Evolutionary conservation across 148 eudicot species (phyloP), one percentile per base, ranked within the genome.

Genomic region (Pharnaceum exiguum): DNA sequence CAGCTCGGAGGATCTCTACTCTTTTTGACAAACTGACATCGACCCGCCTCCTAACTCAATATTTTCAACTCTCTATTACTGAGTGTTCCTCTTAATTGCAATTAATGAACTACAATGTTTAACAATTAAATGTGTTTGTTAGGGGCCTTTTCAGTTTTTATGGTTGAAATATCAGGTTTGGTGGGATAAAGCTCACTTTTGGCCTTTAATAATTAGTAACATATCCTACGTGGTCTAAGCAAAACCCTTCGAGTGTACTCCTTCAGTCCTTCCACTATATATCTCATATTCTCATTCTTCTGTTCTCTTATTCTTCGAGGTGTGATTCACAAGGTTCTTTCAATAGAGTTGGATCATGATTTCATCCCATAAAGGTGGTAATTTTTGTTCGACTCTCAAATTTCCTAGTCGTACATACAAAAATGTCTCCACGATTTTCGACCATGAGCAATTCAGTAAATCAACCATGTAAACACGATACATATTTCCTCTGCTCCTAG

Each of bases 261-360:
- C 55, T 68, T 44, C 51, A n/a, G n/a, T n/a, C 27, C 22, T 24
- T 43, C 31, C 22, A 12, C 23, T 38, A 10, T 36, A n/a, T n/a
- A n/a, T n/a, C n/a, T n/a, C 6, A 9, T 9, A 2, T 27, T 42
- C 47, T 24, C 30, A 16, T 16, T 2, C 5, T 7, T 12, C 19
- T 32, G 5, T 54, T 44, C 15, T 51, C 7, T 51, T 32, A 28
- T 7, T 32, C 6, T 42, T 32, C 16, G 15, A 68, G 51, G 66
- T 71, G 79, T 75, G 66, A 66, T 46, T 39, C 66, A 57, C 69
- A 75, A 75, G 79, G 65, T 67, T 57, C 65, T 58, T 75, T 52
- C 27, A 27, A 46, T 50, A 29, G 66, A 57, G 45, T 40, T 57
- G 32, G 29, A 11, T 39, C 40, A 75, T 71, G 56, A 75, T 75